A percentile compares a stretch with the other conserved stretches of the same genome.
phyloP scores from a whole-genome alignment of 345 rosid genomes.

The Rhodamnia argentea region DNA sequence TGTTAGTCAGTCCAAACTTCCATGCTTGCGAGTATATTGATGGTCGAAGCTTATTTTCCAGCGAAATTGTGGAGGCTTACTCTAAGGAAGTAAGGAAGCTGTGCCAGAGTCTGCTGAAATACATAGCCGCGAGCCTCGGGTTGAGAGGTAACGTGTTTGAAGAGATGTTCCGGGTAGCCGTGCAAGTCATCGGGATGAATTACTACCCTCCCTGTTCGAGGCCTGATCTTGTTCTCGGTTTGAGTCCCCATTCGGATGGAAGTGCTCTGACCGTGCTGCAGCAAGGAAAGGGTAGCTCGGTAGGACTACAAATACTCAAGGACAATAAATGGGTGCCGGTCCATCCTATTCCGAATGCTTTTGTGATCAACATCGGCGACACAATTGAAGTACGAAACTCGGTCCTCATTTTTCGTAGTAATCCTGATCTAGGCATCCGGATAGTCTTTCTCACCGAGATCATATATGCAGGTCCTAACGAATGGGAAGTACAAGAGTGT shows the following conservation, averaged over 20 bases:
- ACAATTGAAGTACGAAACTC: slow-evolving; percentile 46
- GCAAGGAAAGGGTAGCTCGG: slow-evolving; percentile 54
- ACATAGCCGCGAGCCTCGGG: slow-evolving; percentile 53
- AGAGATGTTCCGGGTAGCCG: slow-evolving; percentile 70
- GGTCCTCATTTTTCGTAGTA: neutral
- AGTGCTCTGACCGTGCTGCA: slow-evolving; percentile 93
- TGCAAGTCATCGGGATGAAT: slow-evolving; percentile 96
- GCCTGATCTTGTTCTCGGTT: slow-evolving; percentile 93
- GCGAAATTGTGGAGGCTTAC: slow-evolving; percentile 61
- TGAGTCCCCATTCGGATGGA: slow-evolving; percentile 97
- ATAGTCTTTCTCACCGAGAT: neutral
- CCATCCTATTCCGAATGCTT: slow-evolving; percentile 50
- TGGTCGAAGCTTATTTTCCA: slow-evolving; percentile 7
- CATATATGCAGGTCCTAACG: slow-evolving; percentile 52
- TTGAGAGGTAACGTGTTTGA: slow-evolving; percentile 46
- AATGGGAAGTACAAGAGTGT: slow-evolving; percentile 94
- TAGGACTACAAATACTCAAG: slow-evolving; percentile 81
- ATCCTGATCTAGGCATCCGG: neutral
- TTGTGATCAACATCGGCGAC: slow-evolving; percentile 91
- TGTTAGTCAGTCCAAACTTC: neutral
- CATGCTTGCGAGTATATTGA: neutral
- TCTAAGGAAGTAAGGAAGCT: slow-evolving; percentile 57
- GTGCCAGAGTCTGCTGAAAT: slow-evolving; percentile 48
- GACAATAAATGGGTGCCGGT: slow-evolving; percentile 61
- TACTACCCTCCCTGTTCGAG: slow-evolving; percentile 92